Evolutionary conservation across 106 monocot genomes (phyloP), one percentile per base, ranked within the genome.

Genomic region (Allium sativum): DNA sequence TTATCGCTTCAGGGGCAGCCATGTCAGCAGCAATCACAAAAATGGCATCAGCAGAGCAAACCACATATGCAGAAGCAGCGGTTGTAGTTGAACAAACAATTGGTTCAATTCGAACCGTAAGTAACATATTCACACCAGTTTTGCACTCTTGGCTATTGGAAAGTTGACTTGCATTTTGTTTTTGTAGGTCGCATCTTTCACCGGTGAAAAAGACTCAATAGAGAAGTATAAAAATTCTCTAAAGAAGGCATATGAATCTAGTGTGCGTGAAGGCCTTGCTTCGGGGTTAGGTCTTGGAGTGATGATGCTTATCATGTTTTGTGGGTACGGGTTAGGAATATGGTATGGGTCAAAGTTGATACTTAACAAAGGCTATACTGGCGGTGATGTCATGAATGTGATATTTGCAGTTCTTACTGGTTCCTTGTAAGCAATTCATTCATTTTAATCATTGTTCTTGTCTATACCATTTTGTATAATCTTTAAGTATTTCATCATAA

Each of bases 281-380:
- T 62, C 76, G 3, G 87, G 86, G 22, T 48, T 80, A 18, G 86
- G 91, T 7, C 56, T 81, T 64, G 91, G 91, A n/a, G 46, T 52
- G 1, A 78, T 81, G 14, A 52, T 66, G 51, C 45, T 72, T 8
- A 53, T 91, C 63, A 70, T 83, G 55, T 86, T 82, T 63, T 70
- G 58, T 51, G 83, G 77, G 10, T 86, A 86, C 42, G 54, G 74
- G 41, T 69, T 86, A 45, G 90, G 80, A 9, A 40, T 80, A 9
- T 91, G 86, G 86, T 90, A 80, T 57, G 90, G 90, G 18, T 66
- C 66, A n/a, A 79, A 79, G 66, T 51, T 90, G 65, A 77, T 90
- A 19, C 64, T 90, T 9, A 16, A 69, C 18, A 79, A 80, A 58
- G 86, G 90, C 12, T 90, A 90, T 43, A 80, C 70, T 21, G 90